Percentiles rank a stretch among this genome's conserved stretches.
Conservation (phyloP, 1,139 yeast species). For the Geotrichum europaeum region DNA sequence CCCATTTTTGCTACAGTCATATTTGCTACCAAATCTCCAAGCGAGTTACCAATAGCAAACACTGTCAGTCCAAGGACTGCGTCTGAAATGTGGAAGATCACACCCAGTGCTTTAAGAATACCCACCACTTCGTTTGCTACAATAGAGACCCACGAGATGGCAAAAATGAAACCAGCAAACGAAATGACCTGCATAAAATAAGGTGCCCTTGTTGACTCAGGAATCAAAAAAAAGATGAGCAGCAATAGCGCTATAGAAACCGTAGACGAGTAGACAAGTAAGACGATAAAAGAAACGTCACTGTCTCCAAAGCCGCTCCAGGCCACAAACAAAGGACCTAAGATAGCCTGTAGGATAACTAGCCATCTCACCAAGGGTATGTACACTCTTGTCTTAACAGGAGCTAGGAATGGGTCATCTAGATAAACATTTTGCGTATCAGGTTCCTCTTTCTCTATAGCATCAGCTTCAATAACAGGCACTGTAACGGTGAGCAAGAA, state of each 20-base stretch:
- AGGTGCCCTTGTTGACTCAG: conserved; percentile 16
- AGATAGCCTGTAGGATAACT: conserved; percentile 13
- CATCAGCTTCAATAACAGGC: conserved; percentile 42
- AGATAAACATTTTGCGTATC: background rate
- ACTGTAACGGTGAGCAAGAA: conserved; percentile 43
- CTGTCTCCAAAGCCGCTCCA: conserved; percentile 10
- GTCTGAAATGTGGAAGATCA: conserved; percentile 59
- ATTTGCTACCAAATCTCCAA: conserved; percentile 85
- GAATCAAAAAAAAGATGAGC: conserved; percentile 14
- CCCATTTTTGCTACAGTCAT: conserved; percentile 81
- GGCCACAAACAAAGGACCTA: conserved; percentile 17
- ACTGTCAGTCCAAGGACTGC: conserved; percentile 79
- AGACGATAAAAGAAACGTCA: background rate
- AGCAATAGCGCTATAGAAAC: conserved; percentile 13
- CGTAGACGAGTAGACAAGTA: conserved; percentile 3
- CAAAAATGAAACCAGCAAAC: conserved; percentile 54
- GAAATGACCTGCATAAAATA: conserved; percentile 21
- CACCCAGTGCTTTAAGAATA: conserved; percentile 57
- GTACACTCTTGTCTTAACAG: conserved; percentile 3
- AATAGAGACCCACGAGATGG: conserved; percentile 67
- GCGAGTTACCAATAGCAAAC: conserved; percentile 87
- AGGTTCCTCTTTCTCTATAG: conserved; percentile 19
- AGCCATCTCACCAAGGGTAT: conserved; percentile 16
- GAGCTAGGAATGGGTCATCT: background rate
- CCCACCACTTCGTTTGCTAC: conserved; percentile 75